These are phyloP conservation scores for Trypanosoma cruzi DNA, from an alignment of 208 protist genomes.

Conservation along the genomic window DNA sequence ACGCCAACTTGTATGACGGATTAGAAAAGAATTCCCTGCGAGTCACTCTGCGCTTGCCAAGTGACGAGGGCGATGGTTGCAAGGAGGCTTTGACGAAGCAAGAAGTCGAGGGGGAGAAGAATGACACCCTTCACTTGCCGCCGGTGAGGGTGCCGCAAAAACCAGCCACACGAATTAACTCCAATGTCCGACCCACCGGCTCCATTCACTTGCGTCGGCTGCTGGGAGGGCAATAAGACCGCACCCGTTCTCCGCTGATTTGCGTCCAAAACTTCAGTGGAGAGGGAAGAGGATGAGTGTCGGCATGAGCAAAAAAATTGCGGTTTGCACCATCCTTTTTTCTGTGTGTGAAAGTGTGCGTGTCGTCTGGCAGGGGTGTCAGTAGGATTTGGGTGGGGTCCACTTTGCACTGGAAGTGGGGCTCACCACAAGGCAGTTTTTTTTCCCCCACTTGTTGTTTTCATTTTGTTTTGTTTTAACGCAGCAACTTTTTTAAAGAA, in stretches of 20 bases:
- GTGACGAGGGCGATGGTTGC: not conserved
- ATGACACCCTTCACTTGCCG: not conserved
- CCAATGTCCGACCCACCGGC: not conserved
- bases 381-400: not conserved
- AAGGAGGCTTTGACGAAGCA: not conserved
- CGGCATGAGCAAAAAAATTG: not conserved
- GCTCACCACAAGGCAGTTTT: not conserved
- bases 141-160: not conserved
- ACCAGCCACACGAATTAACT: not conserved
- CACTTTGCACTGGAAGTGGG: not conserved
- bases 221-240: not conserved
- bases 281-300: not conserved
- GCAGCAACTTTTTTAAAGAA: too few species aligned
- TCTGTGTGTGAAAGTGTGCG: not conserved
- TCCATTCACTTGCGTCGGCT: constrained; percentile 7
- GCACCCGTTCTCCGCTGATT: not conserved
- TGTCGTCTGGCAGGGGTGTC: not conserved
- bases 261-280: not conserved
- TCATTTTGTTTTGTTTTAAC: too few species aligned
- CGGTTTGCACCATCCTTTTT: not conserved
- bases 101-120: not conserved
- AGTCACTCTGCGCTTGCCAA: not conserved
- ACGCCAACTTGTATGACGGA: not conserved
- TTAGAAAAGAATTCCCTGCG: not conserved
- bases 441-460: too few species aligned